Evolutionary conservation across 306 rosid genomes (phyloP).

Genomic region (Sechiopsis laciniata): DNA sequence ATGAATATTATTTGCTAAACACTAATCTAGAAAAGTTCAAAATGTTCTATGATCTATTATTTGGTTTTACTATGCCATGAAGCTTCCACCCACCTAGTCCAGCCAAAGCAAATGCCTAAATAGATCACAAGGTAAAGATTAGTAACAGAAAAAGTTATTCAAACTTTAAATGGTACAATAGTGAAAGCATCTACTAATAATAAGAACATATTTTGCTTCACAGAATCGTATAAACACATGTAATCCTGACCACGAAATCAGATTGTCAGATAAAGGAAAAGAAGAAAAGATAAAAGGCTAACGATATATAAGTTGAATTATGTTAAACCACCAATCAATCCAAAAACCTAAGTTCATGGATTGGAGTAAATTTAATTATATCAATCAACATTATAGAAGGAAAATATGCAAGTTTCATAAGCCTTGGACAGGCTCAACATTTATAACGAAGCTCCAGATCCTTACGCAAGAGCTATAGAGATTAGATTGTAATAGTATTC

Average conservation of each 20-base stretch:
- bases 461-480: not conserved
- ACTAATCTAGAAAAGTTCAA: not conserved
- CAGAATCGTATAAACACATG: not conserved
- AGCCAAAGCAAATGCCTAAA: constrained; percentile 81
- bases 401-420: not conserved
- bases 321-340: too few species aligned
- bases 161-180: not conserved
- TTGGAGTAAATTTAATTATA: too few species aligned
- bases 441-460: too few species aligned
- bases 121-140: constrained; percentile 19
- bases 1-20: not conserved
- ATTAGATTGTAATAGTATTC: constrained; percentile 5
- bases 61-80: constrained; percentile 83
- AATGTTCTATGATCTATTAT: constrained; percentile 32
- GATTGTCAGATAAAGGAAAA: not conserved
- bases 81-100: constrained; percentile 98
- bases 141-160: not conserved
- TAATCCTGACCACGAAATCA: not conserved
- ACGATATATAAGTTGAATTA: not conserved
- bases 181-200: not conserved
- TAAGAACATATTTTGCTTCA: not conserved
- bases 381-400: too few species aligned
- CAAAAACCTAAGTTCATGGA: too few species aligned
- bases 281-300: not conserved
- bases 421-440: constrained; percentile 3